Evolutionary conservation across 2,329 filamentous ascomycete species (phyloP).

Genomic region (Fusarium sp.): DNA sequence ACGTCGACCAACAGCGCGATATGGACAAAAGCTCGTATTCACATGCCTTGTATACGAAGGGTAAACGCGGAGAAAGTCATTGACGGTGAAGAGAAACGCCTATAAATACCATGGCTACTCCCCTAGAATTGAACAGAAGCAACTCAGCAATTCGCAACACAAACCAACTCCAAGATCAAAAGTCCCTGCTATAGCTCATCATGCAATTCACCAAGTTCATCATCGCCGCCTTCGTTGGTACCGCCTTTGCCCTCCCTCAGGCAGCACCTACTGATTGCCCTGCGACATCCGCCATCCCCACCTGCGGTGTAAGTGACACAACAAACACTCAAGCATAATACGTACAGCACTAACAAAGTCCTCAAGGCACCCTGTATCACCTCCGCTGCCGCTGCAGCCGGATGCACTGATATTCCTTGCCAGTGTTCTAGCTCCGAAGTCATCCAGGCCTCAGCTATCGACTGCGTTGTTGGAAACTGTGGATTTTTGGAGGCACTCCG

Average conservation of each 20-base stretch:
- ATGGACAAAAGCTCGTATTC: not conserved
- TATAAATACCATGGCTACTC: conserved; percentile 20
- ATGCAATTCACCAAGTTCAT: conserved; percentile 34
- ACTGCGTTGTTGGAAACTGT: conserved; percentile 33
- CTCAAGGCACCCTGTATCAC: conserved; percentile 26
- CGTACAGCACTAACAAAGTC: not conserved
- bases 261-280: conserved; percentile 29
- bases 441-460: conserved; percentile 31
- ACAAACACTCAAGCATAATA: rapidly evolving
- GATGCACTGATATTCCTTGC: conserved; percentile 32
- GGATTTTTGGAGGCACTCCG: conserved; percentile 19
- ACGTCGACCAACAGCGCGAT: not conserved
- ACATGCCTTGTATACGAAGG: not conserved
- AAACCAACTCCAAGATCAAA: not conserved
- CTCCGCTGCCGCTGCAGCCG: conserved; percentile 32
- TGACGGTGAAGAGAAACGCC: not conserved
- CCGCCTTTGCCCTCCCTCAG: conserved; percentile 28
- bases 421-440: conserved; percentile 32
- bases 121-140: not conserved
- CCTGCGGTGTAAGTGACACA: conserved; percentile 29
- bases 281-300: conserved; percentile 35
- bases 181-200: not conserved
- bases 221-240: conserved; percentile 16
- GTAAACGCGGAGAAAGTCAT: not conserved
- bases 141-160: not conserved